Percentiles rank a stretch among this genome's conserved stretches.
Conservation (phyloP, 179 eudicot genomes). For the Spinacia oleracea region DNA sequence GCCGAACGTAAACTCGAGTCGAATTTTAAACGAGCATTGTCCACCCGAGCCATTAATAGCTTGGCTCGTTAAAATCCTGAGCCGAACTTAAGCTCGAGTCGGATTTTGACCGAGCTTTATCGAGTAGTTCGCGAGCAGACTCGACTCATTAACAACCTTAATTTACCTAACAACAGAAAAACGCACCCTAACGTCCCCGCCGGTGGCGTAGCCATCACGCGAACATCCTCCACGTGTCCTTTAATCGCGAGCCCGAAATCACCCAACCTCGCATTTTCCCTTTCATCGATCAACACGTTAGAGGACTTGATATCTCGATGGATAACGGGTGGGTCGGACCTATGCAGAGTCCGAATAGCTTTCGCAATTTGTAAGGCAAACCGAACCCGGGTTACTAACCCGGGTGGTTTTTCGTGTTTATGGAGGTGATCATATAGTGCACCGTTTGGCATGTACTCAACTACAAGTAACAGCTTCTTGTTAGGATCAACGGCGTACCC, state of each 20-base stretch:
- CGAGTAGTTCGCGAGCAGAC: no score
- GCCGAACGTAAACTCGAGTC: no score
- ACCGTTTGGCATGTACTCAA: slow-evolving; percentile 81
- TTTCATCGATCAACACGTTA: slow-evolving; percentile 57
- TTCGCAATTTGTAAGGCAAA: slow-evolving; percentile 55
- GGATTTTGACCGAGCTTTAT: no score
- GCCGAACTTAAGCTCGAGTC: no score
- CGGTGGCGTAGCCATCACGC: slow-evolving; percentile 61
- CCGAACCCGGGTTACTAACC: slow-evolving; percentile 48
- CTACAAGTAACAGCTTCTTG: slow-evolving; percentile 41
- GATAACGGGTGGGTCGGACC: slow-evolving; percentile 61
- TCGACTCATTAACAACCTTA: no score
- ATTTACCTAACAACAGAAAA: no score
- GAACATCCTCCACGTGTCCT: slow-evolving; percentile 63
- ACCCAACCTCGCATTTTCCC: slow-evolving; percentile 54
- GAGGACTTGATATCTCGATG: slow-evolving; percentile 86
- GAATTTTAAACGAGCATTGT: no score
- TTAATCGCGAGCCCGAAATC: slow-evolving; percentile 82
- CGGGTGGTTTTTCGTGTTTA: slow-evolving; percentile 32
- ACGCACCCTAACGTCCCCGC: slow-evolving; percentile 83
- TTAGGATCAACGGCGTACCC: slow-evolving; percentile 45
- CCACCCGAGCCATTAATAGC: no score
- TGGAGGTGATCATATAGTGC: slow-evolving; percentile 66
- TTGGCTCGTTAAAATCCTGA: no score
- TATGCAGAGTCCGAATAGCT: slow-evolving; percentile 57